Evolutionary conservation across 1,139 yeast species (phyloP), one percentile per base, ranked within the genome.

Genomic region (Yamadazyma jaroonii): DNA sequence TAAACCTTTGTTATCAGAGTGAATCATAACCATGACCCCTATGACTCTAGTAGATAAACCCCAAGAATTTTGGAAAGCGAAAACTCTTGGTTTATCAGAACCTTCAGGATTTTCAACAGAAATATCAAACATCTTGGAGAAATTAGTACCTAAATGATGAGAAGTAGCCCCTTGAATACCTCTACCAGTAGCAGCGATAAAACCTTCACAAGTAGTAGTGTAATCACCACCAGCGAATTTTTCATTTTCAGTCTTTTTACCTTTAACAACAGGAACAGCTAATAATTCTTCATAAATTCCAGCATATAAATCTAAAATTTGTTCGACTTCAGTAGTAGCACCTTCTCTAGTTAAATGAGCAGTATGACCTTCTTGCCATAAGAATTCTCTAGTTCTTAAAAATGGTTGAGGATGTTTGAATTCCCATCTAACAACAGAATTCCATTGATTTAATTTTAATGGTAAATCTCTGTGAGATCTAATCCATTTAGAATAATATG

Each of bases 361-460:
- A 38, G 98, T 94, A 71, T 94, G 99, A 50, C 99, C 99, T 71
- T 94, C 99, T 72, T 94, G 99, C 99, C 99, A 94, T 64, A 94
- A 76, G 70, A 94, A 94, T 68, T 94, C 99, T 71, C 99, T 84
- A 11, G 98, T 94, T 77, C 99, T 86, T 59, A 94, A 72, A 68
- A 94, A 94, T 40, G 99, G 99, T 70, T 94, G 99, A 41, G 99
- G 99, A 64, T 94, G 97, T 74, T 94, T 94, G 74, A 94, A 94
- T 69, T 94, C 99, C 99, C 98, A 94, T 76, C 99, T 84, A 37
- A 94, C 98, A 38, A 94, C 97, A 15, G 97, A 90, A 72, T 94
- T 94, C 99, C 99, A 94, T 69, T 94, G 99, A 72, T 94, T 92
- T 60, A 92, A 77, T 57, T 85, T 87, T 67, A 94, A 75, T 44